Conservation (phyloP, 2,329 filamentous ascomycete species). For the Trichoderma citrinoviride region DNA sequence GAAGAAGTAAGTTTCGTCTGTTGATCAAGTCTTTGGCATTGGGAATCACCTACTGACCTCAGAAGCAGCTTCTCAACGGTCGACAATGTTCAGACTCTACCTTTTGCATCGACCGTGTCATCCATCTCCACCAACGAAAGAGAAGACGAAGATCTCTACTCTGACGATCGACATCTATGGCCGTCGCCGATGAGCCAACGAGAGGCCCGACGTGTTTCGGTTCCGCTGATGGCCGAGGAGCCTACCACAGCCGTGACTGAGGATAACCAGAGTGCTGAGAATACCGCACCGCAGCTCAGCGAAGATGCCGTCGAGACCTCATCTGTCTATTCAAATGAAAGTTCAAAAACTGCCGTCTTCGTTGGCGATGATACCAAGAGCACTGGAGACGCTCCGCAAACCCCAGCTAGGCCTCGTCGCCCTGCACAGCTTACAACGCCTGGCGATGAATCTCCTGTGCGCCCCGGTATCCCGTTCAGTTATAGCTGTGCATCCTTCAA, state of each 20-base stretch:
- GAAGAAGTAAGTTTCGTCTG: neutral
- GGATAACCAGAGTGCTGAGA: neutral
- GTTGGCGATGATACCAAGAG: slow-evolving; percentile 2
- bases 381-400: neutral
- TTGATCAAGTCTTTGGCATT: neutral
- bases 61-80: neutral
- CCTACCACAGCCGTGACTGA: neutral
- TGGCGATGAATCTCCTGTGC: neutral
- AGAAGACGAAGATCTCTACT: slow-evolving; percentile 11
- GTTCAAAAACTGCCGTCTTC: slow-evolving; percentile 23
- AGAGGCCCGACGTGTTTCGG: neutral
- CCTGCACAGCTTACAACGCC: neutral
- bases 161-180: slow-evolving; percentile 13
- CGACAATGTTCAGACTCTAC: neutral
- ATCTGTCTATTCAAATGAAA: slow-evolving; percentile 28
- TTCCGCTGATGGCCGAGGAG: neutral
- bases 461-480: neutral
- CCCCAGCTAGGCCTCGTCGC: slow-evolving; percentile 1
- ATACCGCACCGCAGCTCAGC: neutral
- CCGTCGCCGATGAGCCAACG: neutral
- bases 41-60: neutral
- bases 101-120: neutral
- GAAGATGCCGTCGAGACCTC: slow-evolving; percentile 25
- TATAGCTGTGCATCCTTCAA: slow-evolving; percentile 22
- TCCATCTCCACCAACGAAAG: neutral